Percentiles rank a stretch among this genome's conserved stretches.
Evolutionary conservation across 2,329 filamentous ascomycete species (phyloP).

Genomic region (Trichoderma sp.): DNA sequence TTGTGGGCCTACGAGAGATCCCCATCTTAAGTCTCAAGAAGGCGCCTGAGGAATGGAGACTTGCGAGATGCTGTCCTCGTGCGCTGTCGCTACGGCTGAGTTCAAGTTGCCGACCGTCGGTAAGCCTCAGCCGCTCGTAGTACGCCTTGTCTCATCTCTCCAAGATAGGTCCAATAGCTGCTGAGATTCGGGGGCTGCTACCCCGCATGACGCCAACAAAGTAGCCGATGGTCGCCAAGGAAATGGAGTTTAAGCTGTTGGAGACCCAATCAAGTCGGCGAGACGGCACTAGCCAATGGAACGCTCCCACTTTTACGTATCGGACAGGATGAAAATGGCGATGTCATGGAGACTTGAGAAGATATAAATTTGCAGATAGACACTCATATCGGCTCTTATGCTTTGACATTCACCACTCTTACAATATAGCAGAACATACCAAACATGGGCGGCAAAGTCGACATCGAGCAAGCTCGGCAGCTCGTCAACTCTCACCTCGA

Average conservation of each 20-base stretch:
- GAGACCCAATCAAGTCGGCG: conserved; percentile 8
- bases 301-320: conserved; percentile 12
- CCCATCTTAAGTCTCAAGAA: neutral
- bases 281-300: neutral
- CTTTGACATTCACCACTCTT: neutral
- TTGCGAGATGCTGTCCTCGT: neutral
- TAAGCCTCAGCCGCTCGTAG: conserved; percentile 15
- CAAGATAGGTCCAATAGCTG: neutral
- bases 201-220: conserved; percentile 16
- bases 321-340: neutral
- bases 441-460: conserved; percentile 8
- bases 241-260: neutral
- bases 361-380: neutral
- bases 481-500: conserved; percentile 33
- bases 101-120: conserved; percentile 26
- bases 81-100: neutral
- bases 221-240: conserved; percentile 19
- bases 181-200: neutral
- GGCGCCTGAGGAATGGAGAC: neutral
- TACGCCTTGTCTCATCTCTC: conserved; percentile 2
- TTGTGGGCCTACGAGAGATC: conserved; percentile 7
- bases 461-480: conserved; percentile 31
- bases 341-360: neutral
- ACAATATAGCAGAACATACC: neutral
- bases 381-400: neutral